Evolutionary conservation across 176 grass and related monocot genomes (phyloP).

Genomic region (Oryza glumipatula): DNA sequence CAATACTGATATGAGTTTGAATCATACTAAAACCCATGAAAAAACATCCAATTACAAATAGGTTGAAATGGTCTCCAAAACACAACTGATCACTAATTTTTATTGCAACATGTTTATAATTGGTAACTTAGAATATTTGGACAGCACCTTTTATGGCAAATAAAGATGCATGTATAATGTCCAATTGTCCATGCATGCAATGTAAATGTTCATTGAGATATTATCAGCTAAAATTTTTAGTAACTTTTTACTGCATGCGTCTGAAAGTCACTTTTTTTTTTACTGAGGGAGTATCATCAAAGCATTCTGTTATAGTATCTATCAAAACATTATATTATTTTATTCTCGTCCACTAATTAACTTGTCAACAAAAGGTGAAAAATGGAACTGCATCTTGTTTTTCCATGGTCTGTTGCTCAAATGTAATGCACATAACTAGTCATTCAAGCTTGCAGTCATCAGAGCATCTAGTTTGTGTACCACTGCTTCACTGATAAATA

Average conservation of each 20-base stretch:
- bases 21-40: not conserved
- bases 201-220: not conserved
- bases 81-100: not conserved
- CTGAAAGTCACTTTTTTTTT: not conserved
- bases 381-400: not conserved
- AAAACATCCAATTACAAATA: not conserved
- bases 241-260: not conserved
- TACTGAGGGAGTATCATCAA: not conserved
- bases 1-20: slow-evolving; percentile 26
- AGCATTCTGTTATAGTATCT: slow-evolving; percentile 2
- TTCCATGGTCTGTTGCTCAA: not conserved
- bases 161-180: not conserved
- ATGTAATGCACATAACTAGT: not conserved
- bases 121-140: not conserved
- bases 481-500: not conserved
- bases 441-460: not conserved
- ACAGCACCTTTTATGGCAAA: not conserved
- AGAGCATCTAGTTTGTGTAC: not conserved
- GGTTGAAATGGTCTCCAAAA: not conserved
- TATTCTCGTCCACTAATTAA: slow-evolving; percentile 24
- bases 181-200: not conserved
- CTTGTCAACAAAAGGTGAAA: not conserved
- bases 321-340: slow-evolving; percentile 9
- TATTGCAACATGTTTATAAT: not conserved
- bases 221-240: not conserved